These are phyloP conservation scores for Pyricularia grisea DNA, from an alignment of 2,329 filamentous ascomycete species.

Conservation along the genomic window DNA sequence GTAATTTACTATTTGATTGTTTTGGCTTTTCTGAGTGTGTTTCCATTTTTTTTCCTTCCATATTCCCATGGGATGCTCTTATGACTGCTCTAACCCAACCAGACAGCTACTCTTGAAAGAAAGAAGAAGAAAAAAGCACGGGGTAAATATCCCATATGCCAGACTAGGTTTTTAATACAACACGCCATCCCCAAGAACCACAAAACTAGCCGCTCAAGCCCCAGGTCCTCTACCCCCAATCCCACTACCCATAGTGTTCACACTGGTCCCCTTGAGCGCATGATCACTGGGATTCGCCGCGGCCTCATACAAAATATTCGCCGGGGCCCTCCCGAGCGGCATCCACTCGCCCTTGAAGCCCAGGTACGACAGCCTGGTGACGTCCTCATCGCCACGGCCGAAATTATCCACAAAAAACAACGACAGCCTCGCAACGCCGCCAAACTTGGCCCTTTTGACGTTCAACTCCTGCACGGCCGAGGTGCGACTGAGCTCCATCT, in stretches of 20 bases:
- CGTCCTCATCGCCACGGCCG: slow-evolving; percentile 37
- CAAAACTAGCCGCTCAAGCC: neutral
- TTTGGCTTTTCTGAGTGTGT: neutral
- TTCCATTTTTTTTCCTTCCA: neutral
- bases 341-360: slow-evolving; percentile 96
- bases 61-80: neutral
- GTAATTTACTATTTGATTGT: neutral
- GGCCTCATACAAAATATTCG: slow-evolving; percentile 86
- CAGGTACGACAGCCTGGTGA: slow-evolving; percentile 70
- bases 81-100: too few species aligned
- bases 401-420: slow-evolving; percentile 60
- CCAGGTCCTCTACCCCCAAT: slow-evolving; percentile 30
- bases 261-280: slow-evolving; percentile 47
- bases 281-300: slow-evolving; percentile 90
- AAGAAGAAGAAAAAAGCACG: too few species aligned
- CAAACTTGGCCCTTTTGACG: slow-evolving; percentile 82
- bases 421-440: slow-evolving; percentile 69
- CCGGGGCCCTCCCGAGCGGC: slow-evolving; percentile 70
- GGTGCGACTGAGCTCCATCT: slow-evolving; percentile 67
- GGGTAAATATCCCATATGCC: neutral
- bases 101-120: too few species aligned
- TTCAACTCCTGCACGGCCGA: slow-evolving; percentile 78
- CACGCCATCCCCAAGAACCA: neutral
- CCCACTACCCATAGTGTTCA: slow-evolving; percentile 45
- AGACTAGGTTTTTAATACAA: neutral